These are phyloP conservation scores for Tricholoma bakamatsutake DNA, from an alignment of 768 basidiomycete genomes.

Conservation along the genomic window DNA sequence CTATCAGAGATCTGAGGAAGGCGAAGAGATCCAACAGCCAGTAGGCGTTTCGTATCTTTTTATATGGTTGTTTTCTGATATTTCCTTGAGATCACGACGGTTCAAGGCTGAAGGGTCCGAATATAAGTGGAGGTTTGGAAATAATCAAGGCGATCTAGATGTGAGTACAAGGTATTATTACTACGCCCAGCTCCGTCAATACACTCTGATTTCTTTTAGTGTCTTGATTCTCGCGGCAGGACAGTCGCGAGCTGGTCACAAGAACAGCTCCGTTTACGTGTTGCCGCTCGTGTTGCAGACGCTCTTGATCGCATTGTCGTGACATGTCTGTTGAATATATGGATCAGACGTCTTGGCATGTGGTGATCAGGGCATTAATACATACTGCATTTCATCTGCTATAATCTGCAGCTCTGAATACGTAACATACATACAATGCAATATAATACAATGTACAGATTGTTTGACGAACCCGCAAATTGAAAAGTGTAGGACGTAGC, in stretches of 20 bases:
- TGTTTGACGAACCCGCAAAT: not conserved
- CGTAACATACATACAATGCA: too few species aligned
- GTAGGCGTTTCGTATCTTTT: constrained; percentile 24
- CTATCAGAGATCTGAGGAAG: constrained; percentile 43
- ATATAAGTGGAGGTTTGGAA: constrained; percentile 53
- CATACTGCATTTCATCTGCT: not conserved
- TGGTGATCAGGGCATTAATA: constrained; percentile 28
- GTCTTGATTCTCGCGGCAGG: constrained; percentile 42
- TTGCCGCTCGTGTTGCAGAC: constrained; percentile 31
- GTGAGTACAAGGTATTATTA: constrained; percentile 26
- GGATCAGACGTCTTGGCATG: constrained; percentile 37
- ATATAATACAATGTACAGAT: not conserved
- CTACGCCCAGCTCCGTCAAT: not conserved
- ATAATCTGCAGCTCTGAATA: not conserved
- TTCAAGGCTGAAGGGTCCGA: constrained; percentile 43
- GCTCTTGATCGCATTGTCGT: constrained; percentile 47
- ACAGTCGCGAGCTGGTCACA: constrained; percentile 43
- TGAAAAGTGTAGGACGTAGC: not conserved
- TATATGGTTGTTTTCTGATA: not conserved
- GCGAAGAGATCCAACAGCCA: constrained; percentile 44
- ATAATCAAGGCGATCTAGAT: constrained; percentile 37
- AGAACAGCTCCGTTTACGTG: constrained; percentile 31
- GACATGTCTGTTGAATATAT: constrained; percentile 47
- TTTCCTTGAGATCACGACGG: constrained; percentile 38
- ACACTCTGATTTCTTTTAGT: constrained; percentile 26